phyloP scores from a whole-genome alignment of 306 rosid species.

The Mucuna pruriens region DNA sequence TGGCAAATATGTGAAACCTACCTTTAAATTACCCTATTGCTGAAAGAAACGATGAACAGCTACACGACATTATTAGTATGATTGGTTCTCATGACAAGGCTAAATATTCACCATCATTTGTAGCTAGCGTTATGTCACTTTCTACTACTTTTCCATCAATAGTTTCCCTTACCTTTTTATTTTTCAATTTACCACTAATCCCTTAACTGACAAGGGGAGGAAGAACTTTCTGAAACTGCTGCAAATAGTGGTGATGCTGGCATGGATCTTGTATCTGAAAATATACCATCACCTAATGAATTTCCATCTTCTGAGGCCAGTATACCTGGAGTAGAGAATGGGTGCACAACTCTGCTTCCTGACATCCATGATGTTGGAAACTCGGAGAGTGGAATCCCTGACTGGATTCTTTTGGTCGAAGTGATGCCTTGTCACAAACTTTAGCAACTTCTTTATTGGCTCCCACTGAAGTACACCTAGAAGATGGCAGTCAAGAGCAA shows the following conservation, averaged over 20 bases:
- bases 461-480: slow-evolving; percentile 59
- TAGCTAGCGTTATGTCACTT: slow-evolving; percentile 84
- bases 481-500: slow-evolving; percentile 78
- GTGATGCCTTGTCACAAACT: slow-evolving; percentile 62
- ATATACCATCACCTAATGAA: slow-evolving; percentile 45
- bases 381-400: slow-evolving; percentile 88
- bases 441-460: slow-evolving; percentile 60
- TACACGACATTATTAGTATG: slow-evolving; percentile 76
- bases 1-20: slow-evolving; percentile 83
- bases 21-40: slow-evolving; percentile 61
- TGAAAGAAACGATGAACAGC: slow-evolving; percentile 72
- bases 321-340: slow-evolving; percentile 62
- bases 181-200: slow-evolving; percentile 19
- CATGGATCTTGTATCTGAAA: slow-evolving; percentile 59
- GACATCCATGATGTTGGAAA: slow-evolving; percentile 62
- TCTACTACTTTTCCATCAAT: slow-evolving; percentile 80
- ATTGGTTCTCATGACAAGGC: slow-evolving; percentile 78
- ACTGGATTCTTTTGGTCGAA: slow-evolving; percentile 77
- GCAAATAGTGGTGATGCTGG: slow-evolving; percentile 53
- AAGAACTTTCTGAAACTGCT: slow-evolving; percentile 51
- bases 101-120: slow-evolving; percentile 91
- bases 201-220: slow-evolving; percentile 54
- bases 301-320: slow-evolving; percentile 62
- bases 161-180: slow-evolving; percentile 44
- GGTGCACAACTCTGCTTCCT: slow-evolving; percentile 47